These are phyloP conservation scores for Malassezia vespertilionis DNA, from an alignment of 1,284 basidiomycete genomes.

Conservation along the genomic window DNA sequence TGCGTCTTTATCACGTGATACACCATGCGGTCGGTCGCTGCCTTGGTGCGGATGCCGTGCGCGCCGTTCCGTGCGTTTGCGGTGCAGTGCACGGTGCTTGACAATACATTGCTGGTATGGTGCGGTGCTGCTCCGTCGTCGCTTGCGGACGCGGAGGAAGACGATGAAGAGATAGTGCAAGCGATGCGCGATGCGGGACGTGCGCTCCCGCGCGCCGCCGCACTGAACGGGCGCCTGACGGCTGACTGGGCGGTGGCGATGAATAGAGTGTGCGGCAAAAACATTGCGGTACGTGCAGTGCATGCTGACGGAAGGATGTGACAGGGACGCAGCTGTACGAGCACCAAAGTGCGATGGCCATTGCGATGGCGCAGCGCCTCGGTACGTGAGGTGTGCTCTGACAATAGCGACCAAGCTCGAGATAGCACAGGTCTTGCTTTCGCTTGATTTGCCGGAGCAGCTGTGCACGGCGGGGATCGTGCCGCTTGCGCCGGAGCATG, in stretches of 20 bases:
- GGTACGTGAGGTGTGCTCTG: slow-evolving; percentile 6
- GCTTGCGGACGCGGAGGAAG: neutral
- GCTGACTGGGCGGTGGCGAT: slow-evolving; percentile 27
- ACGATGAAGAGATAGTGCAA: slow-evolving; percentile 11
- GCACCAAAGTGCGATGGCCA: neutral
- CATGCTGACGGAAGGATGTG: slow-evolving; percentile 4
- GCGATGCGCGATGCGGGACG: slow-evolving; percentile 17
- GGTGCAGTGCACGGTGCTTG: slow-evolving; percentile 9
- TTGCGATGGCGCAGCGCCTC: slow-evolving; percentile 6
- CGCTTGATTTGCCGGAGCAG: slow-evolving; percentile 21
- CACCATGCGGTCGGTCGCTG: slow-evolving; percentile 8
- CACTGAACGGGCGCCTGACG: slow-evolving; percentile 6
- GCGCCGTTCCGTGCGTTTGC: slow-evolving; percentile 2
- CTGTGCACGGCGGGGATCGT: slow-evolving; percentile 1
- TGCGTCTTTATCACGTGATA: slow-evolving; percentile 1
- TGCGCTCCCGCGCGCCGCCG: neutral
- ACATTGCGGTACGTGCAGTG: slow-evolving; percentile 5
- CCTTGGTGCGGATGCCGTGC: slow-evolving; percentile 11
- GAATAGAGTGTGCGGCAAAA: slow-evolving; percentile 1
- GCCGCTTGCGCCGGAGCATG: slow-evolving; percentile 18
- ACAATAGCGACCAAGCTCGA: slow-evolving; percentile 16
- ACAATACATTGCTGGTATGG: slow-evolving; percentile 13
- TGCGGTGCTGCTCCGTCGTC: neutral
- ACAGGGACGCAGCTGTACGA: slow-evolving; percentile 7
- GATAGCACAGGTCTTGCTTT: slow-evolving; percentile 26